Conservation (phyloP, 306 rosid genomes). For the Carpinus fangiana region DNA sequence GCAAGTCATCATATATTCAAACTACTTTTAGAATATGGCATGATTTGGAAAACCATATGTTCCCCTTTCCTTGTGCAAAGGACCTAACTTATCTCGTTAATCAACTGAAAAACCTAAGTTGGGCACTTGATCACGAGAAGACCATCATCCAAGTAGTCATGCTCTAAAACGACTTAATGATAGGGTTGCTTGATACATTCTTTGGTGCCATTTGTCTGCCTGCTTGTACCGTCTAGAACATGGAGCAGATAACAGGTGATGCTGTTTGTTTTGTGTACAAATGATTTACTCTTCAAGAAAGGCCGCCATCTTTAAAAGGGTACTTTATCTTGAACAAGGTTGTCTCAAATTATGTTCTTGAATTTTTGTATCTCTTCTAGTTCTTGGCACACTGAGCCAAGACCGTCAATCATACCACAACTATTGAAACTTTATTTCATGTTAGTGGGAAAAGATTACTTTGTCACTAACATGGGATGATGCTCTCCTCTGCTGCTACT, state of each 20-base stretch:
- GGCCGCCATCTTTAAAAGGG: background rate
- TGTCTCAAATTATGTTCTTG: background rate
- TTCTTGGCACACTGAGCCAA: background rate
- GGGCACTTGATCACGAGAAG: background rate
- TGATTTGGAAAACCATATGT: constrained; percentile 1
- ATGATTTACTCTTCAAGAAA: background rate
- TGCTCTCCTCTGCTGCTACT: background rate
- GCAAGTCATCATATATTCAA: background rate
- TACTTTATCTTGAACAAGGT: background rate
- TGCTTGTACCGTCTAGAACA: background rate
- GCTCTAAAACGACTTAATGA: background rate
- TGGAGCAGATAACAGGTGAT: background rate
- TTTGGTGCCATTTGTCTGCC: background rate
- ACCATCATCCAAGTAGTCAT: background rate
- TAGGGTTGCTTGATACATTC: background rate
- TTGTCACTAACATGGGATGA: background rate
- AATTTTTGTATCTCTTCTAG: background rate
- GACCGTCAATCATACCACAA: background rate
- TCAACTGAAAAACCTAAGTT: background rate
- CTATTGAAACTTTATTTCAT: background rate
- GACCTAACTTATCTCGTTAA: background rate
- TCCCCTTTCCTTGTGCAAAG: background rate
- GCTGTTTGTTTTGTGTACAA: too few relatives aligned
- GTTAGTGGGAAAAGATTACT: background rate
- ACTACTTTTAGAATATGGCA: background rate